Evolutionary conservation across 139 green algal species (phyloP).

Genomic region (Spirogloea muscicola): DNA sequence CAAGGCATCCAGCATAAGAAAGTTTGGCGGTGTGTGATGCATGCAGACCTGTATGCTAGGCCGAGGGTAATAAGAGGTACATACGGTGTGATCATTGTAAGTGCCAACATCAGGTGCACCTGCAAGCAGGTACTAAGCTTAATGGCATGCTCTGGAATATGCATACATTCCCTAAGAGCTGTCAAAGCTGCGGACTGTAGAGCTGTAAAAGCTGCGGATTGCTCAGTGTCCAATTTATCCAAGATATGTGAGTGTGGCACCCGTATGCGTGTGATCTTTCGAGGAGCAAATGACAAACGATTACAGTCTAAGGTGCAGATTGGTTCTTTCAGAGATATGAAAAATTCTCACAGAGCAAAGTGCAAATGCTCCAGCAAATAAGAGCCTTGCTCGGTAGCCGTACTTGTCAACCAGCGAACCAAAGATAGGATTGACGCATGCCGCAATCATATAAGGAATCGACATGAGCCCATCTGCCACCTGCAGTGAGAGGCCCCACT

Average conservation of each 20-base stretch:
- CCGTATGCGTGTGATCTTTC: too few relatives aligned
- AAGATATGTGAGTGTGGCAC: too few relatives aligned
- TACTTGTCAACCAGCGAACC: neutral
- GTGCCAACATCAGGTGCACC: too few relatives aligned
- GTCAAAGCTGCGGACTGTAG: too few relatives aligned
- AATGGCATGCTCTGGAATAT: too few relatives aligned
- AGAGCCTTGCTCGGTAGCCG: neutral
- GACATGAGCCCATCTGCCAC: neutral
- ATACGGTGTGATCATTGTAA: neutral
- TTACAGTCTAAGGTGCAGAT: neutral
- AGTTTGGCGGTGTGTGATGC: too few relatives aligned
- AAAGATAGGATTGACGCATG: neutral
- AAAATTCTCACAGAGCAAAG: neutral
- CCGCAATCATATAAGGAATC: conserved; percentile 11
- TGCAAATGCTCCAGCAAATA: neutral
- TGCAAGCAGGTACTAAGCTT: too few relatives aligned
- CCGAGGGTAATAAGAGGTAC: conserved; percentile 7
- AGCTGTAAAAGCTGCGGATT: neutral
- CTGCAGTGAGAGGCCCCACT: neutral
- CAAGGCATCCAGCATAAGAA: too few relatives aligned
- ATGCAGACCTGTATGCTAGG: too few relatives aligned
- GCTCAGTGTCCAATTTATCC: neutral
- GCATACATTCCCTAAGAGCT: too few relatives aligned
- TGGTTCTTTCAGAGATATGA: neutral
- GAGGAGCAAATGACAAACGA: neutral